Percentiles rank a stretch among this genome's conserved stretches.
Conservation (phyloP, 1,284 basidiomycete species). For the Ustilago lituana region DNA sequence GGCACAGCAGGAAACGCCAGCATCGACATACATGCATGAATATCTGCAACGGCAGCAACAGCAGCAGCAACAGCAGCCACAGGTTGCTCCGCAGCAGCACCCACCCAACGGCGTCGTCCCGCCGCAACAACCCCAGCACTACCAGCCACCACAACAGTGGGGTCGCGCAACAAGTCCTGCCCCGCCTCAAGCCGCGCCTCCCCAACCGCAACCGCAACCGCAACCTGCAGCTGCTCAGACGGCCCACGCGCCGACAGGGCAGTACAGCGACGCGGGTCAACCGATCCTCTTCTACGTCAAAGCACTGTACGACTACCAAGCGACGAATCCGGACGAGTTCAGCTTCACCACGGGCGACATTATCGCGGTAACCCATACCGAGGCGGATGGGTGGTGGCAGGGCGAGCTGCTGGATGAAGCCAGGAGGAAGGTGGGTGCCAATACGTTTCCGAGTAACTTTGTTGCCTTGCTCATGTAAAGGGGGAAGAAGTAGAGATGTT, state of each 20-base stretch:
- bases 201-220: conserved; percentile 40
- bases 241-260: conserved; percentile 72
- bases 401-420: conserved; percentile 83
- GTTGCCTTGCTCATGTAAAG: conserved; percentile 71
- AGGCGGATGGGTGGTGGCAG: conserved; percentile 95
- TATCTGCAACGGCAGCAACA: conserved; percentile 60
- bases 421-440: conserved; percentile 78
- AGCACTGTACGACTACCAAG: conserved; percentile 89
- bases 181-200: conserved; percentile 16
- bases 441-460: conserved; percentile 93
- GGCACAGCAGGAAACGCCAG: conserved; percentile 52
- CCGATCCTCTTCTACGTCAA: conserved; percentile 79
- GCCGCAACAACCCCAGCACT: conserved; percentile 25
- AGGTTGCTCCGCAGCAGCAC: too few relatives aligned
- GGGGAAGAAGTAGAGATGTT: too few relatives aligned
- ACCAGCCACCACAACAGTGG: conserved; percentile 34
- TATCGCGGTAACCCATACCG: conserved; percentile 88
- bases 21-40: conserved; percentile 65
- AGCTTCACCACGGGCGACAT: conserved; percentile 89
- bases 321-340: conserved; percentile 84
- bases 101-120: conserved; percentile 45
- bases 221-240: conserved; percentile 39
- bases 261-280: conserved; percentile 80
- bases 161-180: conserved; percentile 33
- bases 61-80: conserved; percentile 17